Conservation (phyloP, 169 alveolate species). For the Besnoitia besnoiti region DNA sequence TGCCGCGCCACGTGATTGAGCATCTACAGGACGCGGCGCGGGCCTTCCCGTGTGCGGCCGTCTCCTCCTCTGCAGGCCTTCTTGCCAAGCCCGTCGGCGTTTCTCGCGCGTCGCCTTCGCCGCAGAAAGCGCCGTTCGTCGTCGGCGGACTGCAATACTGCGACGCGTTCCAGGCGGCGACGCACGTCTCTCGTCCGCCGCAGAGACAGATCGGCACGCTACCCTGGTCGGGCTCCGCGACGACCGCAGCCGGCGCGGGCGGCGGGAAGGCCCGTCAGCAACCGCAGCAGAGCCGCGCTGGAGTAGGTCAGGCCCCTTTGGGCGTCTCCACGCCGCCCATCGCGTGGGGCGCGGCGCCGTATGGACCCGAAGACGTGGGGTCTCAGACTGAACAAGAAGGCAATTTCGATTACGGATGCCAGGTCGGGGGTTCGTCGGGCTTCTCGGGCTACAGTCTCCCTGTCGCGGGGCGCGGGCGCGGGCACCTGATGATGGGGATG, state of each 20-base stretch:
- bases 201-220: constrained; percentile 13
- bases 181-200: neutral
- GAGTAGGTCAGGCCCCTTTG: no score
- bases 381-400: no score
- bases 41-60: neutral
- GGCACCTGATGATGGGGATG: constrained; percentile 65
- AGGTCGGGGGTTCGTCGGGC: neutral
- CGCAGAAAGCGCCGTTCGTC: neutral
- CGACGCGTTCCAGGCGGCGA: neutral
- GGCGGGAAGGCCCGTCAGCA: no score
- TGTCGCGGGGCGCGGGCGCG: constrained; percentile 1
- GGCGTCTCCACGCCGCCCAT: no score
- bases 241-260: neutral
- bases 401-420: neutral
- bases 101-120: neutral
- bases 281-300: no score
- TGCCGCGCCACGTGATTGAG: constrained; percentile 11
- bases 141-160: no score
- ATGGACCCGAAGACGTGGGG: no score
- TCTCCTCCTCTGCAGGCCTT: no score
- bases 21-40: constrained; percentile 21
- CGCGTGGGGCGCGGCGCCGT: no score
- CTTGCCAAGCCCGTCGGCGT: neutral
- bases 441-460: neutral
- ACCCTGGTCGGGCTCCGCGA: constrained; percentile 16